Conservation (phyloP, 2,329 filamentous ascomycete genomes). For the Fusarium sp. region DNA sequence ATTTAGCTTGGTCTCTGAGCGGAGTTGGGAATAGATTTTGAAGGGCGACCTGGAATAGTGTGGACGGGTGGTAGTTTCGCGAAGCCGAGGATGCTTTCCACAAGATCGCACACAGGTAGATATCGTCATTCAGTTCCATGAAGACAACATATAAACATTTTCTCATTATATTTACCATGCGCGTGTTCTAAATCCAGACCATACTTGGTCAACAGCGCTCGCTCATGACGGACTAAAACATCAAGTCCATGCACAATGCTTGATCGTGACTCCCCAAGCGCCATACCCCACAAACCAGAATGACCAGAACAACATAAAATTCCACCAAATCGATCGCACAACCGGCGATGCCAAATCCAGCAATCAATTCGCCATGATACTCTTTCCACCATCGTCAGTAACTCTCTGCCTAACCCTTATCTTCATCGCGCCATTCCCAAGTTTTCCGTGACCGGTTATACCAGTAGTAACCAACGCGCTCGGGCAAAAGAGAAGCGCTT, state of each 20-base stretch:
- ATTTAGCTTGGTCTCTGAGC: too few species aligned
- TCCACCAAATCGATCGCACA: neutral
- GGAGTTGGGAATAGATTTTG: fast-evolving
- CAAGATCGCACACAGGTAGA: fast-evolving
- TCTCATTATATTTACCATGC: neutral
- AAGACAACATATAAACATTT: too few species aligned
- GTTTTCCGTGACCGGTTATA: neutral
- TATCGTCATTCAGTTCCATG: too few species aligned
- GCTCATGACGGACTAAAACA: neutral
- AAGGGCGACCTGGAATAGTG: too few species aligned
- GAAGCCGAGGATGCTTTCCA: fast-evolving
- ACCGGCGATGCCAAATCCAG: fast-evolving
- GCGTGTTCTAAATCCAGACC: neutral
- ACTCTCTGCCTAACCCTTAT: neutral
- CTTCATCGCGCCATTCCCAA: neutral
- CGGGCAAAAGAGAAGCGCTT: neutral
- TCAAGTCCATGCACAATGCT: neutral
- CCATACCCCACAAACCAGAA: neutral
- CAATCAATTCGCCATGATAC: neutral
- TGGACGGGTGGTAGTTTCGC: too few species aligned
- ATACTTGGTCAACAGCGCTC: neutral
- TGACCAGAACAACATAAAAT: neutral
- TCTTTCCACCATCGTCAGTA: neutral
- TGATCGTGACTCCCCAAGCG: neutral
- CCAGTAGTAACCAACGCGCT: neutral